A percentile compares a stretch with the other conserved stretches of the same genome.
Conservation (phyloP, 2,329 filamentous ascomycete genomes). For the Clarireedia hainanense region DNA sequence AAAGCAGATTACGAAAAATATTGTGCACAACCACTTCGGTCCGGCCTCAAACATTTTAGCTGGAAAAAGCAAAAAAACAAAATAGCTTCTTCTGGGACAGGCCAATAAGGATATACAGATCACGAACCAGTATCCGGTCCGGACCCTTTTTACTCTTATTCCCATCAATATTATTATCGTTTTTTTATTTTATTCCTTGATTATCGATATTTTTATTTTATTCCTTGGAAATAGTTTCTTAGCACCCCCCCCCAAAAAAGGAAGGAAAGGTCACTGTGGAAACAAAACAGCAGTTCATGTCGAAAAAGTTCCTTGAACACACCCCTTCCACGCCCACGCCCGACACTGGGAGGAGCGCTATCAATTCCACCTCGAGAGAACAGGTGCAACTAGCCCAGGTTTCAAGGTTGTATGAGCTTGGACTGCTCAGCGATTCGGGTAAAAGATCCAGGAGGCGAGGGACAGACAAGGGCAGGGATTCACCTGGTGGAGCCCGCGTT, state of each 20-base stretch:
- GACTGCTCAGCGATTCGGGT: slow-evolving; percentile 23
- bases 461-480: slow-evolving; percentile 21
- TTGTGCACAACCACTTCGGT: not conserved
- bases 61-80: not conserved
- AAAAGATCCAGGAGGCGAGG: slow-evolving; percentile 25
- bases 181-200: not conserved
- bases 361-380: slow-evolving; percentile 8
- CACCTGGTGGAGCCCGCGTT: slow-evolving; percentile 23
- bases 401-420: slow-evolving; percentile 28
- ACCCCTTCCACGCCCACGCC: not conserved
- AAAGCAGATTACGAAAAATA: not conserved
- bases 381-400: slow-evolving; percentile 21
- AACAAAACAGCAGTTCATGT: slow-evolving; percentile 18
- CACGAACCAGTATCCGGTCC: too few species aligned
- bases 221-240: not conserved
- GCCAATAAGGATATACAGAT: not conserved
- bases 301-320: slow-evolving; percentile 21
- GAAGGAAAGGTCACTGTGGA: not conserved
- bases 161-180: too few species aligned
- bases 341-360: slow-evolving; percentile 2
- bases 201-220: not conserved
- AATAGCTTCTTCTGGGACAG: not conserved
- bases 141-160: too few species aligned
- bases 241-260: not conserved
- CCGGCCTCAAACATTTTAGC: not conserved